phyloP scores from a whole-genome alignment of 2,329 filamentous ascomycete species.

The Orbilia brochopaga region DNA sequence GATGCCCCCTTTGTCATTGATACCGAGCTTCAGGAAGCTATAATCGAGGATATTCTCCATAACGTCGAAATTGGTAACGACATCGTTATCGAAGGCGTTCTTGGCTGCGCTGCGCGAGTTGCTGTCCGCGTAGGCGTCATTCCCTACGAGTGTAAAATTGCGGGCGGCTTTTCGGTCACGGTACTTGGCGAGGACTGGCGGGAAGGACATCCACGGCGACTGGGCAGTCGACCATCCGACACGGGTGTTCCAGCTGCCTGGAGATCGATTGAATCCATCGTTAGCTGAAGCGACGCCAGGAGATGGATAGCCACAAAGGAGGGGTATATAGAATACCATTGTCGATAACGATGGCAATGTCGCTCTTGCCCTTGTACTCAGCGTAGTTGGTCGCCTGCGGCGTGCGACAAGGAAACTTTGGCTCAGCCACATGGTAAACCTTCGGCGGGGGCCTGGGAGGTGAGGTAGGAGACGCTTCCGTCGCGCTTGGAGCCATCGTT shows the following conservation, averaged over 20 bases:
- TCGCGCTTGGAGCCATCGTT: conserved; percentile 29
- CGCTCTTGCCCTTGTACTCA: conserved; percentile 49
- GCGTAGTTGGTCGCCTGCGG: conserved; percentile 57
- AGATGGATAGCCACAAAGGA: conserved; percentile 6
- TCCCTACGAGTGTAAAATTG: conserved; percentile 89
- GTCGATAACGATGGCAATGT: conserved; percentile 85
- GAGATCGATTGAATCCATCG: conserved; percentile 48
- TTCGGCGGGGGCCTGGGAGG: conserved; percentile 59
- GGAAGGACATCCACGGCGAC: conserved; percentile 77
- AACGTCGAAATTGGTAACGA: conserved; percentile 96
- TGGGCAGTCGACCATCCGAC: conserved; percentile 95
- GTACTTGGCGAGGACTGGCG: conserved; percentile 92
- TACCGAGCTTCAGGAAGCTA: conserved; percentile 88
- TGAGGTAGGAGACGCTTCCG: conserved; percentile 12
- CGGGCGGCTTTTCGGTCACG: conserved; percentile 91
- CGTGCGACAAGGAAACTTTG: conserved; percentile 66
- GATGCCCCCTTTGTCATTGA: conserved; percentile 75
- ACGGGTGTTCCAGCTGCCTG: conserved; percentile 85
- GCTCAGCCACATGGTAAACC: conserved; percentile 69
- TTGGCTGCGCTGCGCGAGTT: conserved; percentile 89
- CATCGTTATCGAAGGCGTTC: conserved; percentile 88
- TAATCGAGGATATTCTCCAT: conserved; percentile 96
- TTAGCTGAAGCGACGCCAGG: conserved; percentile 49
- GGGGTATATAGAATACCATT: conserved; percentile 78
- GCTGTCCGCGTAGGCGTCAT: conserved; percentile 92